These are phyloP conservation scores for Penicillium sp. DNA, from an alignment of 2,329 filamentous ascomycete species.

Conservation along the genomic window DNA sequence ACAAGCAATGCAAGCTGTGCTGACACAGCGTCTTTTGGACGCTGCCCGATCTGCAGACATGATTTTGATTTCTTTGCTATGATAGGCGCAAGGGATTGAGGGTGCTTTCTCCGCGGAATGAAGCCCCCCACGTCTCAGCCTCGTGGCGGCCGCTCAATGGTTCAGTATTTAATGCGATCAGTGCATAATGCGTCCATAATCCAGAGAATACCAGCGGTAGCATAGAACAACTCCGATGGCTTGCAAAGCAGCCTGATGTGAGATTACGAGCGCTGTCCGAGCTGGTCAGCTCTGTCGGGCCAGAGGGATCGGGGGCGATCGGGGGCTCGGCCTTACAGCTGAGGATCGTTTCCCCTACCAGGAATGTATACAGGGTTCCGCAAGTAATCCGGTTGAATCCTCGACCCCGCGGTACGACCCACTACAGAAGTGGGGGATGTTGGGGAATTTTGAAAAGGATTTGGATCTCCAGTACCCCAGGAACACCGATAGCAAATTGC, in stretches of 20 bases:
- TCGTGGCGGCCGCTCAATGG: constrained; percentile 28
- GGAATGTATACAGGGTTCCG: constrained; percentile 2
- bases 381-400: constrained; percentile 6
- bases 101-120: constrained; percentile 18
- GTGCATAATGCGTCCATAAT: constrained; percentile 10
- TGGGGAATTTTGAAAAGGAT: not conserved
- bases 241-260: not conserved
- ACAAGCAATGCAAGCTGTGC: constrained; percentile 81
- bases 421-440: constrained; percentile 16
- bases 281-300: not conserved
- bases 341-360: not conserved
- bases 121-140: constrained; percentile 2
- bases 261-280: not conserved
- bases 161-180: constrained; percentile 5
- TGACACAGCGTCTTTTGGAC: constrained; percentile 72
- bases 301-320: not conserved
- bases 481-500: not conserved
- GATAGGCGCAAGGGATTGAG: constrained; percentile 7
- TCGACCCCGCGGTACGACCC: constrained; percentile 22
- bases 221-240: not conserved
- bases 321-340: not conserved
- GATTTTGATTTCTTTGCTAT: constrained; percentile 19
- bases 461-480: not conserved
- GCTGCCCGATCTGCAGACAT: constrained; percentile 32
- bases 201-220: constrained; percentile 7